Base-by-base conservation (phyloP, 2,329 filamentous ascomycete species). In the Apiospora kogelbergensis region DNA sequence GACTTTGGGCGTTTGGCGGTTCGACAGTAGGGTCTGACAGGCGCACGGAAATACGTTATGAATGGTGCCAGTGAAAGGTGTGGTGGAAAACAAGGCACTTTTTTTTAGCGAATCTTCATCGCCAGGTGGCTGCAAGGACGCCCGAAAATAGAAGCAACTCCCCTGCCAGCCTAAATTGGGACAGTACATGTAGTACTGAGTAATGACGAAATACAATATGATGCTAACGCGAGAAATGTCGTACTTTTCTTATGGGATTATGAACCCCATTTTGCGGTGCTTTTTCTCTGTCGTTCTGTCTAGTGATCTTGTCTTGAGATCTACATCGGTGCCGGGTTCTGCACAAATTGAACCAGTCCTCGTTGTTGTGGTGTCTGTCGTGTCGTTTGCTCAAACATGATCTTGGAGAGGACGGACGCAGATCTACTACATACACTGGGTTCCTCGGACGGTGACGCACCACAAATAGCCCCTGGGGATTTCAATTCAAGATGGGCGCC, bases 401-500 rank as follows among this genome's bases (percentile, higher is more conserved):
- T 42, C 11, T 42, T 42, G 40, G 11, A 42, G 13, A 42, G 13
- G 40, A 15, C 11, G 11, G 11, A 42, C 4, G 11, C 40, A 15
- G 40, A 42, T 42, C 40, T 42, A 5, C 13, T 45, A 45, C 17
- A 45, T 26, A 11, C 13, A 17, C 24, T 7, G 24, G 24, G 26
- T 13, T 40, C 37, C 37, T 42, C 2, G 22, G 22, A 48, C 46
- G 33, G 48, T 57, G 48, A 57, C 24, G 48, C 48, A 60, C 53
- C 53, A 60, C 53, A 60, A 60, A 60, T 22, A 37, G 33, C 53
- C 53, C 53, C 53, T 60, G 53, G 53, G 53, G 53, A 60, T 60
- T 60, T 60, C 53, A 60, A 22, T 60, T 60, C 30, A n/a, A 30
- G 53, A 60, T 60, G 53, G 53, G 26, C 33, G 17, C 30, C 53